Base-by-base conservation (phyloP, 2,329 filamentous ascomycete species). In the Pseudogymnoascus sp. region DNA sequence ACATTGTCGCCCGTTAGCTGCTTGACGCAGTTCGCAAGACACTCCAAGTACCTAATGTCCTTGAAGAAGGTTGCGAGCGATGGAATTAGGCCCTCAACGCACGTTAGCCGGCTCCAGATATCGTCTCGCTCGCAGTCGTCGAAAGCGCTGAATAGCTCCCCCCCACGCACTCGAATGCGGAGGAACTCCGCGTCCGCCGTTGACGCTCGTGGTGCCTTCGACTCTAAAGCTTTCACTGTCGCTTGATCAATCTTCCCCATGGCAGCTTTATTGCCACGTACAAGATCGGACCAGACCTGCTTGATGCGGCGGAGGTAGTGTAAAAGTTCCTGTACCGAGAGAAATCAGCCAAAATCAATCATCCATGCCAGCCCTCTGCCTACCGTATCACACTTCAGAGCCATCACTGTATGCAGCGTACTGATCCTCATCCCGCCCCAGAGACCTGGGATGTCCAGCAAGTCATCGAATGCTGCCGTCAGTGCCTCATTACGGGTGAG, bases 41-140 rank as follows among this genome's bases (percentile, higher is more conserved):
- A 56, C 56, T 67, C 21, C 3, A 68, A 40, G 13, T 65, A 62
- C 29, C 60, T 44, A 31, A 68, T 42, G 44, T 68, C 67, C 53
- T 66, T 42, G 21, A 68, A 68, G 29, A 68, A 68, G 24, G 38
- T 68, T 1, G 24, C 62, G 14, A 68, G 56, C 3, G 38, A 42
- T 11, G 38, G 38, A 42, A 42, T 35, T 59, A 42, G 38, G 38
- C 38, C 38, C 7, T 42, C 4, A 42, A 42, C 8, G 38, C 38
- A 42, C 38, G 8, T 19, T 42, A 42, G 38, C 38, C 8, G 4
- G 38, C 38, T 42, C 38, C 3, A 42, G 38, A 42, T 42, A 42
- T 42, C 16, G 4, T 42, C 38, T 10, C 8, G 16, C 38, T 42
- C 8, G 16, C 8, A 16, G 14, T 42, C 16, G 38, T 42, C 6